Conservation (phyloP, 257 asterid genomes). For the Solanum gandarillasii region DNA sequence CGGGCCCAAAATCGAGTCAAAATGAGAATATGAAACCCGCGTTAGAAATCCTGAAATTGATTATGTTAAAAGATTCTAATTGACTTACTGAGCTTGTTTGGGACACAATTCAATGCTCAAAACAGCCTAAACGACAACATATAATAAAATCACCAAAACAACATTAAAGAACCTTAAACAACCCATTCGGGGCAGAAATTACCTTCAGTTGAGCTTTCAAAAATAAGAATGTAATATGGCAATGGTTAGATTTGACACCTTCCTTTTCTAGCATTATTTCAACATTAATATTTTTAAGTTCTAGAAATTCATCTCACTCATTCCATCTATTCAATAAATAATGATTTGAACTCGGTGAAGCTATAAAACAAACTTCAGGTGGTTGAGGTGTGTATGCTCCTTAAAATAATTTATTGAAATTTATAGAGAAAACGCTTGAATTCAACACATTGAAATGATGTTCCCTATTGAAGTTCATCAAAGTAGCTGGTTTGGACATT, state of each 20-base stretch:
- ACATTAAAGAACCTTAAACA: background rate
- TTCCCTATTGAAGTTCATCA: fast-evolving
- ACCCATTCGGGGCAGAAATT: too few relatives aligned
- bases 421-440: background rate
- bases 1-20: background rate
- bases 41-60: background rate
- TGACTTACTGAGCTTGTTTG: background rate
- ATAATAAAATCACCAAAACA: background rate
- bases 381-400: background rate
- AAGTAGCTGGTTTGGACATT: background rate
- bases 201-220: background rate
- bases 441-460: background rate
- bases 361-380: background rate
- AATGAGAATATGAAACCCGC: too few relatives aligned
- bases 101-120: background rate
- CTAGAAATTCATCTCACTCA: background rate
- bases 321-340: too few relatives aligned
- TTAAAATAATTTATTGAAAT: background rate
- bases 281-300: background rate
- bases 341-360: background rate
- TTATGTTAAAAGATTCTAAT: background rate
- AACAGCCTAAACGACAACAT: background rate
- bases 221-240: too few relatives aligned
- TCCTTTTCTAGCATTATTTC: background rate
- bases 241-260: background rate